Evolutionary conservation across 768 basidiomycete species (phyloP).

Genomic region (Cyclocybe cylindracea): DNA sequence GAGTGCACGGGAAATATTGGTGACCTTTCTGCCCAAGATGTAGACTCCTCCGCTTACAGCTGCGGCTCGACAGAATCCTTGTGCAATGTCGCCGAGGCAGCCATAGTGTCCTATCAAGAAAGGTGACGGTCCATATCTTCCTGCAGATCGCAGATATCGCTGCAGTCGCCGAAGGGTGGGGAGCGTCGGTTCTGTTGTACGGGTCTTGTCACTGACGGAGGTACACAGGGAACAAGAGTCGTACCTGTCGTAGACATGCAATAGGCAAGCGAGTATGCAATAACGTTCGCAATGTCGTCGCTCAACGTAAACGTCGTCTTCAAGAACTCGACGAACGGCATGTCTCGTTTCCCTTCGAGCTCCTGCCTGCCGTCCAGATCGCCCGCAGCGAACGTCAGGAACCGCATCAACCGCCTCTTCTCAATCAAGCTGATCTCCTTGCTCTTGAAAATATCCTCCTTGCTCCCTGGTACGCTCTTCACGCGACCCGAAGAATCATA

Average conservation of each 20-base stretch:
- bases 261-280: slow-evolving; percentile 80
- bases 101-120: slow-evolving; percentile 97
- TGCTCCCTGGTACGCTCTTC: slow-evolving; percentile 81
- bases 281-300: slow-evolving; percentile 53
- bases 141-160: slow-evolving; percentile 73
- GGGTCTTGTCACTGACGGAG: neutral
- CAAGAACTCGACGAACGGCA: slow-evolving; percentile 67
- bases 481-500: slow-evolving; percentile 48
- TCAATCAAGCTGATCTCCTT: slow-evolving; percentile 75
- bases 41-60: slow-evolving; percentile 81
- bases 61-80: slow-evolving; percentile 86
- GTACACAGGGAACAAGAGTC: slow-evolving; percentile 10
- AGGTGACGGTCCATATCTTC: slow-evolving; percentile 79
- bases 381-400: slow-evolving; percentile 77
- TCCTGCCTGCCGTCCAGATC: slow-evolving; percentile 71
- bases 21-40: slow-evolving; percentile 60
- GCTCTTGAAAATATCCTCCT: slow-evolving; percentile 92
- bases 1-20: slow-evolving; percentile 21
- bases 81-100: slow-evolving; percentile 87
- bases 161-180: slow-evolving; percentile 71
- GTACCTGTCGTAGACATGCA: slow-evolving; percentile 61
- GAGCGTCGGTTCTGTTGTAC: slow-evolving; percentile 59
- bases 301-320: slow-evolving; percentile 62
- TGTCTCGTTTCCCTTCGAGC: slow-evolving; percentile 51
- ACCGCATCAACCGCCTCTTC: slow-evolving; percentile 91